A percentile compares a stretch with the other conserved stretches of the same genome.
Evolutionary conservation across 1,139 yeast species (phyloP).

Genomic region (Candida sp.): DNA sequence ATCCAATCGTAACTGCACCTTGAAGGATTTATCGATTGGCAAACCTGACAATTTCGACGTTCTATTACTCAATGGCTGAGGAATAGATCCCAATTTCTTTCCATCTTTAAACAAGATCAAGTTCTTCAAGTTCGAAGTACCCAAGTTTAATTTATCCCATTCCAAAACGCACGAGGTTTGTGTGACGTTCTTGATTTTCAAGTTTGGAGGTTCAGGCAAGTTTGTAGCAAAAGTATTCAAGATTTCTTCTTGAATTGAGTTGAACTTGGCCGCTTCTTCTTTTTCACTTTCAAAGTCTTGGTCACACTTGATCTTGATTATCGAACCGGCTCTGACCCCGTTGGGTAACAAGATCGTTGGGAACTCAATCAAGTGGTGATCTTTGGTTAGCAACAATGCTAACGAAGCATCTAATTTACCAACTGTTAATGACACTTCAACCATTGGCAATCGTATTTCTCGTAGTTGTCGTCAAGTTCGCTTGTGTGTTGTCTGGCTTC

Average conservation of each 20-base stretch:
- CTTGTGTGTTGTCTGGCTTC: neutral
- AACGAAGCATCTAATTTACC: slow-evolving; percentile 96
- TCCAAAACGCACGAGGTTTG: slow-evolving; percentile 95
- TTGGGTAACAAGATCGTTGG: slow-evolving; percentile 93
- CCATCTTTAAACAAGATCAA: slow-evolving; percentile 82
- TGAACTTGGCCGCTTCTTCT: slow-evolving; percentile 62
- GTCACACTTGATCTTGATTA: slow-evolving; percentile 84
- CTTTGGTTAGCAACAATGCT: slow-evolving; percentile 87
- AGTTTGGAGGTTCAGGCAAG: slow-evolving; percentile 75
- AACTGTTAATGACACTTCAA: slow-evolving; percentile 89
- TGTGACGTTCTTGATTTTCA: slow-evolving; percentile 77
- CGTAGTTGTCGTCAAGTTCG: neutral
- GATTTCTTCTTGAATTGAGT: slow-evolving; percentile 73
- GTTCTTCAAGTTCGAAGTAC: slow-evolving; percentile 81
- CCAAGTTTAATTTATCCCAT: slow-evolving; percentile 89
- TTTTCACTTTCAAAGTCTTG: slow-evolving; percentile 75
- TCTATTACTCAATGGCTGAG: slow-evolving; percentile 79
- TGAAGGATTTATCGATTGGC: slow-evolving; percentile 83
- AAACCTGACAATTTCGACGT: slow-evolving; percentile 92
- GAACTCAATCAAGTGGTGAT: slow-evolving; percentile 94
- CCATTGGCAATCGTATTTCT: slow-evolving; percentile 45
- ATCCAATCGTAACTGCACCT: slow-evolving; percentile 78
- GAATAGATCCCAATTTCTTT: slow-evolving; percentile 81
- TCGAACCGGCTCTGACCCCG: slow-evolving; percentile 94
- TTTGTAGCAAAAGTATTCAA: slow-evolving; percentile 72